Percentiles rank a stretch among this genome's conserved stretches.
Evolutionary conservation across 139 green algal species (phyloP).

Genomic region (Auxenochlorella pyrenoidosa): DNA sequence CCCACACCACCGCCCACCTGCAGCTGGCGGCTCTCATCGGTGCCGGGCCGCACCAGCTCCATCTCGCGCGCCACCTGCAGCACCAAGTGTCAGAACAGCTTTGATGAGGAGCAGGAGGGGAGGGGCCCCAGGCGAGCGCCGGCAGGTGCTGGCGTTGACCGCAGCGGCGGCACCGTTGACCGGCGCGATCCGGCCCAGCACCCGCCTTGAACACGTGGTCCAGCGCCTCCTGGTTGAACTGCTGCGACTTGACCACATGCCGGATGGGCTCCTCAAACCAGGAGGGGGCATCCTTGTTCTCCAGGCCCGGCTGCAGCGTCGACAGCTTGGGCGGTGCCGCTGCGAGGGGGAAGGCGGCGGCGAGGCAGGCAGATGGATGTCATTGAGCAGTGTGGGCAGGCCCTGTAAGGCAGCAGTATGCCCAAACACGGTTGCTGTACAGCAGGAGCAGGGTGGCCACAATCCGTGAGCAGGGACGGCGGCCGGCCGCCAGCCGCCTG

Average conservation of each 20-base stretch:
- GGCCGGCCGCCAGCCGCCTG: too few species aligned
- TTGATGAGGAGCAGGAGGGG: background rate
- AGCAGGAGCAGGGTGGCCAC: too few species aligned
- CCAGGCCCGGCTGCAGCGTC: constrained; percentile 26
- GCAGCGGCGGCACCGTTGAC: too few species aligned
- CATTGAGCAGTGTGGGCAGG: too few species aligned
- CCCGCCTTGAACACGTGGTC: constrained; percentile 83
- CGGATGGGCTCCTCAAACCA: constrained; percentile 48
- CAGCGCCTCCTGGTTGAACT: constrained; percentile 89
- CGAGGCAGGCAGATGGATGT: too few species aligned
- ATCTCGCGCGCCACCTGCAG: constrained; percentile 73
- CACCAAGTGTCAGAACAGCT: background rate
- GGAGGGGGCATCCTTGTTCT: constrained; percentile 18
- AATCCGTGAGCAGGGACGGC: too few species aligned
- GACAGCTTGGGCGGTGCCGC: too few species aligned
- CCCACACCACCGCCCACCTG: constrained; percentile 61
- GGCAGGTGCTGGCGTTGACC: background rate
- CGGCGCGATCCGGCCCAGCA: background rate
- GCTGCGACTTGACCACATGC: constrained; percentile 91
- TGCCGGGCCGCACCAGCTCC: constrained; percentile 69
- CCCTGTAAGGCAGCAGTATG: too few species aligned
- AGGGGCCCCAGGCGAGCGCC: background rate
- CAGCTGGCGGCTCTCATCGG: constrained; percentile 73
- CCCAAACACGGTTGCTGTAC: too few species aligned
- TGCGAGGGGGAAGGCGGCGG: too few species aligned